Evolutionary conservation across 306 rosid genomes (phyloP).

Genomic region (Fagus sylvatica): DNA sequence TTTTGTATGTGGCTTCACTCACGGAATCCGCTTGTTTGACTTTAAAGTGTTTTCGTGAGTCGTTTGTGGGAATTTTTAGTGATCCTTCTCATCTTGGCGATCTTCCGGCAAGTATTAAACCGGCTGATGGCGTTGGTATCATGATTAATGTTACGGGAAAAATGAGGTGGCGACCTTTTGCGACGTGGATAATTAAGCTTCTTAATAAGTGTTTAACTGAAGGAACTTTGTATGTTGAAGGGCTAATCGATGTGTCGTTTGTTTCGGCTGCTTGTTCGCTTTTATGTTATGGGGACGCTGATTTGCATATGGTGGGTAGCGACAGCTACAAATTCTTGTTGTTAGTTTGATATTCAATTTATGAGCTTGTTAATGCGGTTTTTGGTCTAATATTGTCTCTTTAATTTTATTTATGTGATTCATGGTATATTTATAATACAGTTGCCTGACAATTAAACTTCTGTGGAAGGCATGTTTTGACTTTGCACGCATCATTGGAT

Average conservation of each 20-base stretch:
- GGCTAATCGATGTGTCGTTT: constrained; percentile 63
- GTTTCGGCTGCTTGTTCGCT: constrained; percentile 72
- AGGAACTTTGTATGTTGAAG: constrained; percentile 87
- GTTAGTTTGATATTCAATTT: background rate
- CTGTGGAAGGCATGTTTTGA: constrained; percentile 88
- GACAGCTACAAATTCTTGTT: constrained; percentile 11
- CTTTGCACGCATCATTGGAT: constrained; percentile 58
- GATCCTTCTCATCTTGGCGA: constrained; percentile 63
- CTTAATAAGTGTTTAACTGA: constrained; percentile 71
- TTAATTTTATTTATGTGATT: constrained; percentile 5
- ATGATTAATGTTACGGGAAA: constrained; percentile 58
- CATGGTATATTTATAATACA: constrained; percentile 2
- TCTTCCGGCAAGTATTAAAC: constrained; percentile 55
- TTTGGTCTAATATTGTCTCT: constrained; percentile 3
- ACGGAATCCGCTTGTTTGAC: constrained; percentile 43
- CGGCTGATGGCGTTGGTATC: constrained; percentile 64
- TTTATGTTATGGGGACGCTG: constrained; percentile 79
- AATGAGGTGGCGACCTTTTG: constrained; percentile 76
- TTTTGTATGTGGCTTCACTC: constrained; percentile 54
- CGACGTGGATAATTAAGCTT: constrained; percentile 82
- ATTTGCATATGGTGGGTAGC: constrained; percentile 75
- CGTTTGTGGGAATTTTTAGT: constrained; percentile 43
- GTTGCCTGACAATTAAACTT: constrained; percentile 36
- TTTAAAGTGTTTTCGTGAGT: constrained; percentile 63
- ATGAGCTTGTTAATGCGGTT: constrained; percentile 24